A percentile compares a stretch with the other conserved stretches of the same genome.
These are phyloP conservation scores for Acephala macrosclerotiorum DNA, from an alignment of 2,329 filamentous ascomycete genomes.

Conservation along the genomic window DNA sequence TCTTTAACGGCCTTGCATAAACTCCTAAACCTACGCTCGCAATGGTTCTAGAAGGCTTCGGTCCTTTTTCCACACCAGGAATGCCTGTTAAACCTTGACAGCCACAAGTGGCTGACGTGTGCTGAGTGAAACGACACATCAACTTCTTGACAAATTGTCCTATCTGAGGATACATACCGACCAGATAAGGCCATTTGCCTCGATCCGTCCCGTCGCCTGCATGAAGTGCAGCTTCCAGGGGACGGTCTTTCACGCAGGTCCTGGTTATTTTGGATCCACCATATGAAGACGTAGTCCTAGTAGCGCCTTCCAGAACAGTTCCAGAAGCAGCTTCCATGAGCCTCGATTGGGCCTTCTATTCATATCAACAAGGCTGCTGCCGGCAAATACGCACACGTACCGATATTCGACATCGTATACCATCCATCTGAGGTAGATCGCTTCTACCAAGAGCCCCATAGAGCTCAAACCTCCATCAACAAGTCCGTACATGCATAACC, in stretches of 20 bases:
- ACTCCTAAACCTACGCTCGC: background rate
- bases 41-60: background rate
- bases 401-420: background rate
- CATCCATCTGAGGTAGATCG: background rate
- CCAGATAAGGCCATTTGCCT: background rate
- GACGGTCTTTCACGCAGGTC: background rate
- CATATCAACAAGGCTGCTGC: constrained; percentile 3
- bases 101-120: background rate
- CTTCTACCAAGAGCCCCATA: background rate
- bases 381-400: background rate
- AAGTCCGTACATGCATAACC: background rate
- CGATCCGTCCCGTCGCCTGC: constrained; percentile 2
- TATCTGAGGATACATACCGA: background rate
- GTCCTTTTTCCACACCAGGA: background rate
- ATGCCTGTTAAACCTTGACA: background rate
- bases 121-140: constrained; percentile 5
- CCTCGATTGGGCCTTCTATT: background rate
- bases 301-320: background rate
- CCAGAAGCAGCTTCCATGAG: background rate
- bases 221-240: background rate
- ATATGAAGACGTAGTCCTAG: background rate
- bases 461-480: constrained; percentile 1
- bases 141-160: background rate
- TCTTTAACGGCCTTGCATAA: constrained; percentile 1
- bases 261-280: background rate